Percentiles rank a stretch among this genome's conserved stretches.
Evolutionary conservation across 768 basidiomycete species (phyloP).

Genomic region (Galerina sulciceps): DNA sequence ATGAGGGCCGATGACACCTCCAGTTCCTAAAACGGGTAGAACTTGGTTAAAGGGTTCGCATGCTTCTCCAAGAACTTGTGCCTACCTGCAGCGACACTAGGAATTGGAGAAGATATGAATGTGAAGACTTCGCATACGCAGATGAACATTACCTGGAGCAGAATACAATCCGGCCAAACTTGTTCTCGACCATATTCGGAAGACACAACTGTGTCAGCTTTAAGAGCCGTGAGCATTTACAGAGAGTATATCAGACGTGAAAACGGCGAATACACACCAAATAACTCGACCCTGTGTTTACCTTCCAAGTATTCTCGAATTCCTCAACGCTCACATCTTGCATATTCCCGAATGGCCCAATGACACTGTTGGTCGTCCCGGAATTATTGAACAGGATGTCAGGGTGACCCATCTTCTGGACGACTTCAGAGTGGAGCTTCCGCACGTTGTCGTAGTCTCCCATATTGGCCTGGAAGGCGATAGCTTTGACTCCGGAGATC

Average conservation of each 20-base stretch:
- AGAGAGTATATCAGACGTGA: neutral
- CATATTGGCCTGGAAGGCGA: slow-evolving; percentile 53
- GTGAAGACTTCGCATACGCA: neutral
- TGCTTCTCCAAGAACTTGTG: neutral
- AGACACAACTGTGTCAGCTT: slow-evolving; percentile 56
- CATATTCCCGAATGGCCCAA: slow-evolving; percentile 51
- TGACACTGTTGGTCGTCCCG: slow-evolving; percentile 42
- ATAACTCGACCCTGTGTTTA: slow-evolving; percentile 50
- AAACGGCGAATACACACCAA: slow-evolving; percentile 35
- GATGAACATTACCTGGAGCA: slow-evolving; percentile 44
- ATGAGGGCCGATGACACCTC: slow-evolving; percentile 59
- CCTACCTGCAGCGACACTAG: slow-evolving; percentile 50
- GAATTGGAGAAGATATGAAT: neutral
- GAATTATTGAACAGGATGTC: slow-evolving; percentile 59
- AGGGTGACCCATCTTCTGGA: slow-evolving; percentile 46
- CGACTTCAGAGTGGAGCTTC: slow-evolving; percentile 45
- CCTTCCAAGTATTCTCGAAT: slow-evolving; percentile 52
- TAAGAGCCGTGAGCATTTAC: neutral
- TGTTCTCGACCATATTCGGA: slow-evolving; percentile 51
- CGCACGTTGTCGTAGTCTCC: slow-evolving; percentile 48
- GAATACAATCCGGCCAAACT: slow-evolving; percentile 55
- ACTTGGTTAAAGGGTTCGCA: neutral
- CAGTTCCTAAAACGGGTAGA: slow-evolving; percentile 35
- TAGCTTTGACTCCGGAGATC: slow-evolving; percentile 38
- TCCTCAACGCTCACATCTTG: slow-evolving; percentile 45